Evolutionary conservation across 2,329 filamentous ascomycete genomes (phyloP), one percentile per base, ranked within the genome.

Genomic region (Fusarium temperatum): DNA sequence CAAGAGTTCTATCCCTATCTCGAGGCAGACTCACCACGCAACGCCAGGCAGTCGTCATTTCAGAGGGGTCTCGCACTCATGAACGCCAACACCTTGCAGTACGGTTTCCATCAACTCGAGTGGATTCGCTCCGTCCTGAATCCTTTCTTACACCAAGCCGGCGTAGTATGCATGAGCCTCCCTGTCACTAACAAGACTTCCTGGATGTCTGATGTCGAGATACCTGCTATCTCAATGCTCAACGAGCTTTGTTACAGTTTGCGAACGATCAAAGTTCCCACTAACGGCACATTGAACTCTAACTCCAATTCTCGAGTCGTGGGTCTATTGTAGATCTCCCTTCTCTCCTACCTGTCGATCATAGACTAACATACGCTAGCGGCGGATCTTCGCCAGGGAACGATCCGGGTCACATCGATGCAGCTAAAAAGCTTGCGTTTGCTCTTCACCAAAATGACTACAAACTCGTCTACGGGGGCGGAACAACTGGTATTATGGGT

Each of bases 241-340:
- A 36, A 26, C 9, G 50, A 53, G 7, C 32, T 53, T 4, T 53
- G 32, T 18, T 26, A 38, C 24, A 36, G 13, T 9, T 26, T 36
- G 5, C 18, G n/a, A 12, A 17, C 18, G 2, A 8, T 20, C n/a
- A 35, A 8, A 20, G 4, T 24, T 1, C 10, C 48, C 22, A 2
- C n/a, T 4, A 51, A 35, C 30, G 8, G 30, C 4, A 24, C 22
- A 14, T 8, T 35, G 2, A 51, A 24, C 30, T 14, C n/a, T 3
- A 51, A 12, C 30, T 17, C 32, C 9, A 26, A 26, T 7, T 26
- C 9, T 36, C 32, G 50, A 36, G 32, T 53, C 7, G 18, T 53
- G 5, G 18, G 32, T 8, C 32, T 53, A 22, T 53, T 53, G 50
- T 53, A 53, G 13, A 15, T 8, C 30, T 15, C 32, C 18, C 30